A percentile compares a stretch with the other conserved stretches of the same genome.
phyloP scores from a whole-genome alignment of 805 yeast species.

The Cyberlindnera misumaiensis region DNA sequence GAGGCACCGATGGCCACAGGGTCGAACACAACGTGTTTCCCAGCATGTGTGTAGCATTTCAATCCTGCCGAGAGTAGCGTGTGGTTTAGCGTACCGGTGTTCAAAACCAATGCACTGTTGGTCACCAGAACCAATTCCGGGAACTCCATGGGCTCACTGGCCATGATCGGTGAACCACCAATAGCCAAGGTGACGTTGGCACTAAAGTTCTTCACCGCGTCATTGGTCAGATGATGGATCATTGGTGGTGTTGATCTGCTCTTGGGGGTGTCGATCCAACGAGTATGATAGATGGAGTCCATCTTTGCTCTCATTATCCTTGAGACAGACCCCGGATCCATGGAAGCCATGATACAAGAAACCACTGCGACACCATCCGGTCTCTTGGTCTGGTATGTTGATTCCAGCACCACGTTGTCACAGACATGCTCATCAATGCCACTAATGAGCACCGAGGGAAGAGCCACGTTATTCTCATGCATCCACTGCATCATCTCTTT shows the following conservation, averaged over 20 bases:
- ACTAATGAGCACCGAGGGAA: constrained; percentile 73
- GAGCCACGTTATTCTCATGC: constrained; percentile 27
- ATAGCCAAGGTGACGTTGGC: constrained; percentile 81
- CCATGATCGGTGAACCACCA: constrained; percentile 88
- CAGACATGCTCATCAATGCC: constrained; percentile 65
- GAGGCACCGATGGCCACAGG: constrained; percentile 94
- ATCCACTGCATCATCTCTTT: constrained; percentile 45
- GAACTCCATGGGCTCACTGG: constrained; percentile 64
- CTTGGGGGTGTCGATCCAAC: too few relatives aligned
- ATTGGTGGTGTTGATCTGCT: constrained; percentile 41
- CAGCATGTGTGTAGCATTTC: constrained; percentile 45
- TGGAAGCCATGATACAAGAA: constrained; percentile 70
- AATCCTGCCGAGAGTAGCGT: constrained; percentile 45
- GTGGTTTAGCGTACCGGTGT: constrained; percentile 60
- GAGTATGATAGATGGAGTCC: constrained; percentile 22
- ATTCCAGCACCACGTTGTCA: constrained; percentile 39
- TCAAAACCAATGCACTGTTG: constrained; percentile 53
- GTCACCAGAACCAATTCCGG: constrained; percentile 55
- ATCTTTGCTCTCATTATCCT: constrained; percentile 23
- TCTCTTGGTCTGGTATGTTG: constrained; percentile 37
- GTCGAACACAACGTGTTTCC: constrained; percentile 68
- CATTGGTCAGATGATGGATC: constrained; percentile 83
- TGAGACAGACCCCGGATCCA: constrained; percentile 48
- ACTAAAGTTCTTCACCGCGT: constrained; percentile 78
- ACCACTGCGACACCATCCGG: constrained; percentile 85